Evolutionary conservation across 2,329 filamentous ascomycete species (phyloP).

Genomic region (Colletotrichum tofieldiae): DNA sequence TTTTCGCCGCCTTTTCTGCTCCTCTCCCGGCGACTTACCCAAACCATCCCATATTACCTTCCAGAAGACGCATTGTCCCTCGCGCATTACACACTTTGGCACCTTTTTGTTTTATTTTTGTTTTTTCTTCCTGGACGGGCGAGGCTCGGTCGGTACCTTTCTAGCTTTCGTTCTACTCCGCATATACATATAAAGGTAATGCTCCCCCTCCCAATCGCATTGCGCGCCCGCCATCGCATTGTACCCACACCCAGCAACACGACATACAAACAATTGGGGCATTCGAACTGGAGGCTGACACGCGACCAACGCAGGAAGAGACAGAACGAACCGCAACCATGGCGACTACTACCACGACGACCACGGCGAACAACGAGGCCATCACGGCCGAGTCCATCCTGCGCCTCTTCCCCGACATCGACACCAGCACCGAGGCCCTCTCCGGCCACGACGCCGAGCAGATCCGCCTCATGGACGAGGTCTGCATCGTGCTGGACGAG

Average conservation of each 20-base stretch:
- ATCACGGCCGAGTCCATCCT: constrained; percentile 91
- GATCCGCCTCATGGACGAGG: constrained; percentile 98
- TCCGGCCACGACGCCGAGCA: constrained; percentile 97
- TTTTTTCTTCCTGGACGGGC: neutral
- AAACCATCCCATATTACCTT: neutral
- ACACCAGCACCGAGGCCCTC: constrained; percentile 80
- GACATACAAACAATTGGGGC: too few relatives aligned
- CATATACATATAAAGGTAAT: constrained; percentile 6
- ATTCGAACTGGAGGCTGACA: neutral
- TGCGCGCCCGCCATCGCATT: too few relatives aligned
- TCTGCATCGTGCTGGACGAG: constrained; percentile 96
- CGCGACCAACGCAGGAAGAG: neutral
- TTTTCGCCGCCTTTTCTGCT: constrained; percentile 25
- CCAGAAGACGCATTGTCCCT: neutral
- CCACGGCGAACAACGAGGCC: constrained; percentile 68
- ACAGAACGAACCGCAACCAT: constrained; percentile 42
- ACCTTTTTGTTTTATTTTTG: neutral
- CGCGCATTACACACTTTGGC: constrained; percentile 13
- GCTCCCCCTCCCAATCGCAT: neutral
- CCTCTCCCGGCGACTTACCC: neutral
- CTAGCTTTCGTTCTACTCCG: neutral
- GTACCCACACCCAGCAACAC: neutral
- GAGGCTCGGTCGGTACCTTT: constrained; percentile 11
- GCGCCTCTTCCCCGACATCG: constrained; percentile 88
- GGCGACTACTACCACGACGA: constrained; percentile 54